Percentiles rank a stretch among this genome's conserved stretches.
Conservation (phyloP, 257 asterid genomes). For the Scutellaria baicalensis region DNA sequence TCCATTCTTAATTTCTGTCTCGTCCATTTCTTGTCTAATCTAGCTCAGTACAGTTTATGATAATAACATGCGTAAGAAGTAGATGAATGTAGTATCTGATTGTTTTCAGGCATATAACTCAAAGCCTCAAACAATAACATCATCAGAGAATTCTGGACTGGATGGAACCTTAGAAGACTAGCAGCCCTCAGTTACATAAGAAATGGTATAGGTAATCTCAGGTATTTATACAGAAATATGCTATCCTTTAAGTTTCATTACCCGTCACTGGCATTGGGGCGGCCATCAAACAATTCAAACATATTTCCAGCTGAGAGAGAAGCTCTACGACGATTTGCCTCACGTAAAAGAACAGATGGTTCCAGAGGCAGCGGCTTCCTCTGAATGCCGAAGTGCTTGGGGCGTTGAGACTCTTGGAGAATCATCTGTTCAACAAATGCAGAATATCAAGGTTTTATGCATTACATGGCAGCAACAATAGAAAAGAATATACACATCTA, state of each 20-base stretch:
- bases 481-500: neutral
- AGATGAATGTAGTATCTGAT: neutral
- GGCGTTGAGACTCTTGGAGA: constrained; percentile 74
- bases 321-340: constrained; percentile 98
- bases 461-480: neutral
- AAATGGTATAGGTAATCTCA: neutral
- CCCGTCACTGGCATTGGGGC: constrained; percentile 58
- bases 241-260: constrained; percentile 29
- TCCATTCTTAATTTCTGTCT: neutral
- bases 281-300: constrained; percentile 78
- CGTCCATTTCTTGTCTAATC: constrained; percentile 4
- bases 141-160: neutral
- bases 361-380: constrained; percentile 96
- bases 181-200: constrained; percentile 10
- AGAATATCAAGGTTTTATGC: constrained; percentile 1
- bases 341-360: constrained; percentile 91
- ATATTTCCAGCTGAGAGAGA: constrained; percentile 96
- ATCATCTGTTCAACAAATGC: constrained; percentile 48
- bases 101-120: constrained; percentile 10
- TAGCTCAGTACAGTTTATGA: neutral
- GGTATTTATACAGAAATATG: constrained; percentile 8
- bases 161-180: constrained; percentile 4
- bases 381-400: constrained; percentile 88
- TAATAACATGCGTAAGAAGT: neutral
- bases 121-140: constrained; percentile 4